A percentile compares a stretch with the other conserved stretches of the same genome.
These are phyloP conservation scores for Aspergillus campestris DNA, from an alignment of 495 filamentous ascomycete species.

Conservation along the genomic window DNA sequence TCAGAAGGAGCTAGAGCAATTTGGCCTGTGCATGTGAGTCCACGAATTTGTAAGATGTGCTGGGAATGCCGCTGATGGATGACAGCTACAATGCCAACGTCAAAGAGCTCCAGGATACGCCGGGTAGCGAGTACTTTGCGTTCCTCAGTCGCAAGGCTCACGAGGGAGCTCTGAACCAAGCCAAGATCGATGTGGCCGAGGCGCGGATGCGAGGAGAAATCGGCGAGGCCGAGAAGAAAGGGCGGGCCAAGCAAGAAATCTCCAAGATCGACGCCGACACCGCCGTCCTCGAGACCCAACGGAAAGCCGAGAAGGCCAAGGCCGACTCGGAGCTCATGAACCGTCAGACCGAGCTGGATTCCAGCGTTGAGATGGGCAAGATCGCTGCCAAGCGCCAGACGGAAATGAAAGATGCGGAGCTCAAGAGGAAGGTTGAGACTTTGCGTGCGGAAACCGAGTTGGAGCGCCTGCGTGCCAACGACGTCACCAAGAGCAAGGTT, in stretches of 20 bases:
- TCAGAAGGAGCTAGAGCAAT: conserved; percentile 63
- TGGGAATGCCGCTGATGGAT: conserved; percentile 4
- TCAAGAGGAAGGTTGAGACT: conserved; percentile 64
- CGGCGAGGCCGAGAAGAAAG: conserved; percentile 68
- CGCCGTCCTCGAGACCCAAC: conserved; percentile 72
- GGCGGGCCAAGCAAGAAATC: conserved; percentile 69
- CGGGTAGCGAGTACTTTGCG: conserved; percentile 68
- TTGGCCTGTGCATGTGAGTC: conserved; percentile 54
- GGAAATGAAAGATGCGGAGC: conserved; percentile 64
- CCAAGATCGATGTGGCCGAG: conserved; percentile 70
- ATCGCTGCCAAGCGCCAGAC: conserved; percentile 62
- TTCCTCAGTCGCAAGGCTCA: conserved; percentile 72
- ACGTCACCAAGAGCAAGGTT: conserved; percentile 72
- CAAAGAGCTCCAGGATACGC: conserved; percentile 75
- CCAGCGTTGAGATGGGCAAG: conserved; percentile 61
- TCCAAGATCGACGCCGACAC: conserved; percentile 76
- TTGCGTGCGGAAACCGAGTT: conserved; percentile 71
- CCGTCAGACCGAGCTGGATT: conserved; percentile 59
- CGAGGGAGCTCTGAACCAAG: conserved; percentile 74
- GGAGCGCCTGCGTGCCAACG: conserved; percentile 64
- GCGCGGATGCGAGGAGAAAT: conserved; percentile 71
- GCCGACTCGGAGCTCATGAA: conserved; percentile 67
- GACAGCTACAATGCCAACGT: conserved; percentile 67
- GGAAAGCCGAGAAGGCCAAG: conserved; percentile 67
- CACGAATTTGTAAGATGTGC: background rate